These are phyloP conservation scores for Hortiboletus flavorubellus DNA, from an alignment of 768 basidiomycete genomes.

Conservation along the genomic window DNA sequence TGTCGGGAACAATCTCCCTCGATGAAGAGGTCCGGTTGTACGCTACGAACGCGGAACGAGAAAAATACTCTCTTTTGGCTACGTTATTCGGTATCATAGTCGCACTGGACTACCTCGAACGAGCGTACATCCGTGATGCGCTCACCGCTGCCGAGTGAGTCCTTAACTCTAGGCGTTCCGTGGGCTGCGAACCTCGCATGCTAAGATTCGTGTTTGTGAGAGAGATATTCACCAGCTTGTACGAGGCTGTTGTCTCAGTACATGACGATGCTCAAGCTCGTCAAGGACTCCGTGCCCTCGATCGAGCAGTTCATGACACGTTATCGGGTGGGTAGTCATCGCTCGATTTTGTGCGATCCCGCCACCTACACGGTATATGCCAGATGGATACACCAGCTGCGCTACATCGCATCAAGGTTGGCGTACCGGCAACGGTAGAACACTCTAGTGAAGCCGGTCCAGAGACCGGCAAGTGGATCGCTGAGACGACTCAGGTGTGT, in stretches of 20 bases:
- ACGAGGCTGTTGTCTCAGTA: slow-evolving; percentile 93
- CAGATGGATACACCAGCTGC: slow-evolving; percentile 95
- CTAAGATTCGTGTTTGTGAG: slow-evolving; percentile 14
- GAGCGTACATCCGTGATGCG: slow-evolving; percentile 92
- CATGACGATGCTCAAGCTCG: slow-evolving; percentile 95
- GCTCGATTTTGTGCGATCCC: background rate
- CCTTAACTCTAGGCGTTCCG: background rate
- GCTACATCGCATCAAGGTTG: slow-evolving; percentile 82
- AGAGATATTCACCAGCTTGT: slow-evolving; percentile 96
- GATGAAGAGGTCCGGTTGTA: slow-evolving; percentile 93
- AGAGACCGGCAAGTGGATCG: slow-evolving; percentile 95
- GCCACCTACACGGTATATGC: background rate
- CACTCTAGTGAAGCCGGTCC: slow-evolving; percentile 90
- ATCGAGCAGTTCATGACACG: slow-evolving; percentile 90
- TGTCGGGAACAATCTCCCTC: slow-evolving; percentile 50
- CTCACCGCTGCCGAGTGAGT: slow-evolving; percentile 89
- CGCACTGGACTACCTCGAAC: slow-evolving; percentile 89
- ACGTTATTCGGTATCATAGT: slow-evolving; percentile 92
- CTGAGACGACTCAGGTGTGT: slow-evolving; percentile 90
- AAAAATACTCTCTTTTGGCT: slow-evolving; percentile 81
- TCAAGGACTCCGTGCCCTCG: slow-evolving; percentile 80
- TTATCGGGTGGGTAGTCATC: slow-evolving; percentile 58
- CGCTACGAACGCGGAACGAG: slow-evolving; percentile 83
- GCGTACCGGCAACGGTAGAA: slow-evolving; percentile 95
- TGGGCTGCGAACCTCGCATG: background rate